Percentiles rank a stretch among this genome's conserved stretches.
These are phyloP conservation scores for Pseudogymnoascus sp. DNA, from an alignment of 2,329 filamentous ascomycete genomes.

Conservation along the genomic window DNA sequence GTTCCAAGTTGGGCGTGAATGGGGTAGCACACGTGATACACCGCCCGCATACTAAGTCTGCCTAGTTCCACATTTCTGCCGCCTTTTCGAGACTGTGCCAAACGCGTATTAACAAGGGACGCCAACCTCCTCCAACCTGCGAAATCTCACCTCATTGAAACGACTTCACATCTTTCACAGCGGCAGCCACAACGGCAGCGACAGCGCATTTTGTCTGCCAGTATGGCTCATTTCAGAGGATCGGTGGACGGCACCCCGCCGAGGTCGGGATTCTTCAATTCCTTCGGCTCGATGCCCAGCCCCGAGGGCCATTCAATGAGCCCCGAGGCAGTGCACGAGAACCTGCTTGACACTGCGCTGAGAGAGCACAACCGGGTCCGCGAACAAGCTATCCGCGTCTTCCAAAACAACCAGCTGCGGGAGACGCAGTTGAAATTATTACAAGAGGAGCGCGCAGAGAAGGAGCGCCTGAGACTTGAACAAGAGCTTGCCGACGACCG, in stretches of 20 bases:
- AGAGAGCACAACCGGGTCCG: constrained; percentile 60
- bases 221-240: not conserved
- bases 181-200: not conserved
- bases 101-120: constrained; percentile 2
- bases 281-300: constrained; percentile 5
- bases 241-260: constrained; percentile 1
- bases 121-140: not conserved
- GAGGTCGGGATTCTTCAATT: constrained; percentile 4
- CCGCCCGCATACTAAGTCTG: not conserved
- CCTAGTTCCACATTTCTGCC: constrained; percentile 3
- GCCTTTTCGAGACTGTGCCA: not conserved
- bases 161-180: not conserved
- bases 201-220: not conserved
- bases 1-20: constrained; percentile 7
- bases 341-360: constrained; percentile 58
- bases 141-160: not conserved
- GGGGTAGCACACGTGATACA: not conserved
- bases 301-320: not conserved
- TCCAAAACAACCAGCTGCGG: constrained; percentile 40
- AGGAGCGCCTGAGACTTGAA: not conserved
- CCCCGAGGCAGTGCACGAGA: constrained; percentile 23
- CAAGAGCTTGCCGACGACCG: constrained; percentile 11
- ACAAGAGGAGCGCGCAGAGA: constrained; percentile 13
- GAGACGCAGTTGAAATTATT: constrained; percentile 21
- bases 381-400: constrained; percentile 41